These are phyloP conservation scores for Pleomassaria siparia DNA, from an alignment of 2,329 filamentous ascomycete species.

Conservation along the genomic window DNA sequence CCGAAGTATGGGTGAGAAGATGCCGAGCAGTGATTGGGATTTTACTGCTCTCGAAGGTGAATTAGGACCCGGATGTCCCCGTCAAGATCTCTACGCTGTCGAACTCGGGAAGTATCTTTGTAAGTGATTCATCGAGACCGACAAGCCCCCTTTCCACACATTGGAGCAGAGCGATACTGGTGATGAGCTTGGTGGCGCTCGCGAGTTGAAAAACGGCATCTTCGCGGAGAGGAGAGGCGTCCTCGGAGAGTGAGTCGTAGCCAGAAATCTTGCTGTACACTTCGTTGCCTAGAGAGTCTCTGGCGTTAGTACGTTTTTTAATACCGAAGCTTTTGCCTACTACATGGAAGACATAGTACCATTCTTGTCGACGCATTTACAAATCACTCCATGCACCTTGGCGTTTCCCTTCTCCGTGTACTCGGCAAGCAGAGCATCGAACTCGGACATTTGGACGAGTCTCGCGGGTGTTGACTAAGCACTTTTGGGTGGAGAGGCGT, in stretches of 20 bases:
- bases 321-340: background rate
- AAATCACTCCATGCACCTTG: background rate
- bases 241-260: slow-evolving; percentile 36
- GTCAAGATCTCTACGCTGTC: slow-evolving; percentile 17
- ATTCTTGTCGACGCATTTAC: background rate
- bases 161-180: slow-evolving; percentile 32
- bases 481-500: no score
- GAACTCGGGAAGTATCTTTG: slow-evolving; percentile 24
- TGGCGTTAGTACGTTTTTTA: background rate
- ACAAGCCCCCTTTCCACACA: slow-evolving; percentile 31
- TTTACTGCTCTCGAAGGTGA: slow-evolving; percentile 12
- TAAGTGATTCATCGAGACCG: slow-evolving; percentile 28
- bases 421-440: background rate
- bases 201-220: slow-evolving; percentile 53
- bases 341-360: background rate
- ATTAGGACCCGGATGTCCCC: slow-evolving; percentile 1
- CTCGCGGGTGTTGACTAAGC: background rate
- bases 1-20: slow-evolving; percentile 54
- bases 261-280: slow-evolving; percentile 43
- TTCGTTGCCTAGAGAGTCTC: slow-evolving; percentile 23
- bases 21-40: slow-evolving; percentile 31
- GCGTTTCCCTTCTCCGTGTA: background rate
- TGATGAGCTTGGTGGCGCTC: slow-evolving; percentile 36
- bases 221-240: slow-evolving; percentile 54
- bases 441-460: background rate